These are phyloP conservation scores for Penicillium egyptiacum DNA, from an alignment of 495 filamentous ascomycete species.

Conservation along the genomic window DNA sequence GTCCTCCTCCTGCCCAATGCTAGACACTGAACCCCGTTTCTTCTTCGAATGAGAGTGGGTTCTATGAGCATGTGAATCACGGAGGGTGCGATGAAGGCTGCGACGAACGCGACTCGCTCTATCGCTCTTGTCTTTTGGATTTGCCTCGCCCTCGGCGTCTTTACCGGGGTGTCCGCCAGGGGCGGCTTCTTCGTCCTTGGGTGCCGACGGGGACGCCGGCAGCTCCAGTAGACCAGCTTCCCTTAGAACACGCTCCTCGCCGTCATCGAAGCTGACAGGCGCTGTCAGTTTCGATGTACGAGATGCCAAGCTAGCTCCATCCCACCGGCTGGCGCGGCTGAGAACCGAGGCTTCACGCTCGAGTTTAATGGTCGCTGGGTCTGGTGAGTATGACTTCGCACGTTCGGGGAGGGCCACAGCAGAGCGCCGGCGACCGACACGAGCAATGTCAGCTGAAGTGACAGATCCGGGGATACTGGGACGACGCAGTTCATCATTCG, in stretches of 20 bases:
- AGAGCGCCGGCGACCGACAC: slow-evolving; percentile 35
- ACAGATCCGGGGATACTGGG: slow-evolving; percentile 40
- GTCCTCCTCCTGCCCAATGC: slow-evolving; percentile 62
- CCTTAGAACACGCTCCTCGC: slow-evolving; percentile 51
- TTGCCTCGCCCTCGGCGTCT: slow-evolving; percentile 37
- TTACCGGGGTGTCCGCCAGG: slow-evolving; percentile 40
- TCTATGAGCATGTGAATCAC: slow-evolving; percentile 69
- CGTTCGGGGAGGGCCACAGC: slow-evolving; percentile 30
- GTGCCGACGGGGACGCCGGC: slow-evolving; percentile 38
- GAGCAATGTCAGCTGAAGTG: slow-evolving; percentile 31
- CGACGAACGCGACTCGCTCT: slow-evolving; percentile 67
- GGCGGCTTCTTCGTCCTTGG: slow-evolving; percentile 36
- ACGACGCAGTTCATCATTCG: slow-evolving; percentile 32
- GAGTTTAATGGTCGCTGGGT: slow-evolving; percentile 22
- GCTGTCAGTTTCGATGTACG: slow-evolving; percentile 41
- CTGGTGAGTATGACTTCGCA: slow-evolving; percentile 31
- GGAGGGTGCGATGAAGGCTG: slow-evolving; percentile 90
- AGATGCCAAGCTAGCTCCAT: slow-evolving; percentile 40
- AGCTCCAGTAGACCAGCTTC: slow-evolving; percentile 49
- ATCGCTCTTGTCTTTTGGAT: slow-evolving; percentile 27
- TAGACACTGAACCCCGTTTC: slow-evolving; percentile 69
- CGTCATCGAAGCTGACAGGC: slow-evolving; percentile 42
- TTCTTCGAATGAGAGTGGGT: slow-evolving; percentile 67
- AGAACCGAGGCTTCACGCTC: slow-evolving; percentile 44
- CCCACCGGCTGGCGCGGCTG: slow-evolving; percentile 39